Base-by-base conservation (phyloP, 2,329 filamentous ascomycete genomes). In the Podosphaera xanthii region DNA sequence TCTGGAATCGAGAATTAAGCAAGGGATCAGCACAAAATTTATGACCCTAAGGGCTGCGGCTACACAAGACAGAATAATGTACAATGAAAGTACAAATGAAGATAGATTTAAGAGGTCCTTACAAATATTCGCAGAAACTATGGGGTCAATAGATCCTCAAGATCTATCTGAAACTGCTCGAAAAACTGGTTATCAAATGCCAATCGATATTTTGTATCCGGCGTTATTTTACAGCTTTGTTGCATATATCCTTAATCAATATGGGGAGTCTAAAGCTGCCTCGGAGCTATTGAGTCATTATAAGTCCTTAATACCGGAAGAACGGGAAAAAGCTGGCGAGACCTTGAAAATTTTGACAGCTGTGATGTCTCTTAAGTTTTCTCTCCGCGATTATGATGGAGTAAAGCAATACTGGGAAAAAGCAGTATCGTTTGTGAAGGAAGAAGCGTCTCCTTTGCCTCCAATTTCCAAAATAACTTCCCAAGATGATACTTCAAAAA, bases 341-440 rank as follows among this genome's bases (percentile, higher is more conserved):
- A 70, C 50, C 61, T 82, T 0, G 70, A 80, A 2, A 69, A 72
- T 14, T 59, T 71, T 86, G 31, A 75, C 76, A 57, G 76, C 82
- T 7, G 70, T 91, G 60, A 90, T 95, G 84, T 72, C 76, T 31
- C 76, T 80, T 0, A 77, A 86, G 66, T 72, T 80, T 50, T 72
- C 75, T 58, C 77, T 82, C 22, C 71, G 74, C 46, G 75, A 82
- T 31, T 77, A 80, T 63, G 72, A 77, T 4, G 75, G 79, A 58
- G 81, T 91, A 30, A 76, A 80, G 62, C 70, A 76, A 53, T 81
- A 79, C 57, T 95, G 88, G 87, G 64, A 77, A 1, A 69, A 82
- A 34, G 76, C 81, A 1, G 75, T 84, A 59, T 65, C 73, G 4
- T 75, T 76, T 61, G 78, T 77, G 0, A 71, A 75, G 59, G 70